Conservation (phyloP, 2,329 filamentous ascomycete species). For the Pyrenophora teres region DNA sequence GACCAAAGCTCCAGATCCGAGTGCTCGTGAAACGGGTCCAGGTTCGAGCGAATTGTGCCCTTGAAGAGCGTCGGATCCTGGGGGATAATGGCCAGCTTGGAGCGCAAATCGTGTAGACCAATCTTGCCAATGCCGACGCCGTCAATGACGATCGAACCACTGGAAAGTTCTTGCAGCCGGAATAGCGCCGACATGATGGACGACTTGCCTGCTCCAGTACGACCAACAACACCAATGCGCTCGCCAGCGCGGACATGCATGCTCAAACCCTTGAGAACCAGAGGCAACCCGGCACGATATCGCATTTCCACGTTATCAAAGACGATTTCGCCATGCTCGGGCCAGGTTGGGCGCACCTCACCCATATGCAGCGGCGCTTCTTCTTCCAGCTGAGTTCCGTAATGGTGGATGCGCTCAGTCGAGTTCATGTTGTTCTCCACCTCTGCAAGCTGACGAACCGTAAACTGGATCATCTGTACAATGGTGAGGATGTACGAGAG, state of each 20-base stretch:
- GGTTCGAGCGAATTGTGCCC: slow-evolving; percentile 77
- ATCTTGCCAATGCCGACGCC: slow-evolving; percentile 68
- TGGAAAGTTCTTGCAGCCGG: slow-evolving; percentile 63
- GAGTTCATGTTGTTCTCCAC: slow-evolving; percentile 99
- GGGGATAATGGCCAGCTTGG: slow-evolving; percentile 78
- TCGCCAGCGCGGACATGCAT: slow-evolving; percentile 78
- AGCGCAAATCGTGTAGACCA: slow-evolving; percentile 75
- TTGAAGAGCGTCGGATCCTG: slow-evolving; percentile 84
- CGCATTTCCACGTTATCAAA: slow-evolving; percentile 59
- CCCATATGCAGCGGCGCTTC: slow-evolving; percentile 81
- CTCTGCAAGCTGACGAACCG: slow-evolving; percentile 88
- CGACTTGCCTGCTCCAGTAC: slow-evolving; percentile 81
- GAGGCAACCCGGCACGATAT: slow-evolving; percentile 55
- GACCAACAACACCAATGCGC: slow-evolving; percentile 79
- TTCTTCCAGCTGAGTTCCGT: slow-evolving; percentile 83
- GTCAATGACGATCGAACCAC: slow-evolving; percentile 56
- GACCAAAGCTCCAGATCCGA: slow-evolving; percentile 78
- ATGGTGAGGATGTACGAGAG: slow-evolving; percentile 92
- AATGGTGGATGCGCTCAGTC: slow-evolving; percentile 88
- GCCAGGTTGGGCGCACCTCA: slow-evolving; percentile 77
- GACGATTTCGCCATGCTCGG: slow-evolving; percentile 73
- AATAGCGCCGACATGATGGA: slow-evolving; percentile 84
- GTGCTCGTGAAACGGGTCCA: slow-evolving; percentile 81
- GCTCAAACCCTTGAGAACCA: slow-evolving; percentile 55
- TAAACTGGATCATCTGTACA: slow-evolving; percentile 95